These are phyloP conservation scores for Ceratobasidium papillatum DNA, from an alignment of 1,284 basidiomycete species.

Conservation along the genomic window DNA sequence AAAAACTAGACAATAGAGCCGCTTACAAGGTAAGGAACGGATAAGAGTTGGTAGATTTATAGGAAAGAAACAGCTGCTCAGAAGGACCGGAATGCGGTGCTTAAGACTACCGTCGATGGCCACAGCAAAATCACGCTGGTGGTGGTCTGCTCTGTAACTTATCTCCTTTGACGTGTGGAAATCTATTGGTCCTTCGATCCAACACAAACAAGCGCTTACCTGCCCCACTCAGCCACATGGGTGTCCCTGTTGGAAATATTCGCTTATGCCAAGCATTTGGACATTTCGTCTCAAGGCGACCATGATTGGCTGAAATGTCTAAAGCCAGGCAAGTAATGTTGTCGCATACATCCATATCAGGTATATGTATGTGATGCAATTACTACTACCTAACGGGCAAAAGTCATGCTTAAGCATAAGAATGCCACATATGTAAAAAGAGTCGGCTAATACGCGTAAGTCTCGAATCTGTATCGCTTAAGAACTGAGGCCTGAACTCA, in stretches of 20 bases:
- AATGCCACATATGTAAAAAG: too few species aligned
- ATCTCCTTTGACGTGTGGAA: conserved; percentile 11
- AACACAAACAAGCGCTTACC: conserved; percentile 15
- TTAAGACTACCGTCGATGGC: neutral
- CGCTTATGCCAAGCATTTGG: neutral
- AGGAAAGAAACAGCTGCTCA: neutral
- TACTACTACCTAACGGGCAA: too few species aligned
- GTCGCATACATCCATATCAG: too few species aligned
- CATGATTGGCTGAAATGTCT: neutral
- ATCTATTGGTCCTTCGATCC: neutral
- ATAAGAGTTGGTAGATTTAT: neutral
- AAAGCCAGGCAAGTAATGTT: too few species aligned
- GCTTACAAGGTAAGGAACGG: neutral
- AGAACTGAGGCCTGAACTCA: too few species aligned
- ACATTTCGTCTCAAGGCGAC: neutral
- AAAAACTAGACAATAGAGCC: neutral
- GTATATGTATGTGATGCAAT: too few species aligned
- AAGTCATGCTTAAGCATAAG: too few species aligned
- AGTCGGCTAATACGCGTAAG: too few species aligned
- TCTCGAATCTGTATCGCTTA: too few species aligned
- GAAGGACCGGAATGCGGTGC: neutral
- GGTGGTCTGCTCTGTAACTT: conserved; percentile 12
- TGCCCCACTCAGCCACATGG: neutral
- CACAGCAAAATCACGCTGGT: neutral
- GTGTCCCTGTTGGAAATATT: neutral